Evolutionary conservation across 768 basidiomycete species (phyloP).

Genomic region (Omphalotus guepiniiformis): DNA sequence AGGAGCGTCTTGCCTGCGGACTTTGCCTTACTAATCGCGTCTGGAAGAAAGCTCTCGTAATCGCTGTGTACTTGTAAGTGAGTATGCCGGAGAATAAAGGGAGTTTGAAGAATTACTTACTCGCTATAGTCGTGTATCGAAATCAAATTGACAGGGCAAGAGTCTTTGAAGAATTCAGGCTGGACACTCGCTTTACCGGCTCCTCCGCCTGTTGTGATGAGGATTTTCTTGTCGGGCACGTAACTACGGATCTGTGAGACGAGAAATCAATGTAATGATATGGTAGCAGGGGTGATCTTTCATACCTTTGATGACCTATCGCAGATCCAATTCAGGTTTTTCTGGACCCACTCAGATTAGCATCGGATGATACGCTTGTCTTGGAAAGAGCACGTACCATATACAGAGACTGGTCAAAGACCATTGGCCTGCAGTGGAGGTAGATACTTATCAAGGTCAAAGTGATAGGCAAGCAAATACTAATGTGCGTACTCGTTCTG

Average conservation of each 20-base stretch:
- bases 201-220: conserved; percentile 24
- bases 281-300: background rate
- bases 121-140: conserved; percentile 35
- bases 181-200: conserved; percentile 21
- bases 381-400: too few species aligned
- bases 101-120: conserved; percentile 5
- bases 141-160: conserved; percentile 28
- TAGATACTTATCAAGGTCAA: background rate
- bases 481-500: conserved; percentile 26
- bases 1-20: conserved; percentile 32
- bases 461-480: background rate
- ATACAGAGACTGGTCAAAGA: conserved; percentile 22
- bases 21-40: conserved; percentile 25
- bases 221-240: conserved; percentile 19
- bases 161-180: conserved; percentile 17
- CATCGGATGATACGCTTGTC: too few species aligned
- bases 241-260: conserved; percentile 20
- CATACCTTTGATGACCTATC: conserved; percentile 2
- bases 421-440: conserved; percentile 17
- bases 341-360: too few species aligned
- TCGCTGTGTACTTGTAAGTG: conserved; percentile 14
- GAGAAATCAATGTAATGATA: background rate
- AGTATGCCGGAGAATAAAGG: background rate
- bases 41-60: conserved; percentile 17
- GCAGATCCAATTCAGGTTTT: conserved; percentile 19